Conservation (phyloP, 352 stramenopile species). For the Globisporangium orthogonon region DNA sequence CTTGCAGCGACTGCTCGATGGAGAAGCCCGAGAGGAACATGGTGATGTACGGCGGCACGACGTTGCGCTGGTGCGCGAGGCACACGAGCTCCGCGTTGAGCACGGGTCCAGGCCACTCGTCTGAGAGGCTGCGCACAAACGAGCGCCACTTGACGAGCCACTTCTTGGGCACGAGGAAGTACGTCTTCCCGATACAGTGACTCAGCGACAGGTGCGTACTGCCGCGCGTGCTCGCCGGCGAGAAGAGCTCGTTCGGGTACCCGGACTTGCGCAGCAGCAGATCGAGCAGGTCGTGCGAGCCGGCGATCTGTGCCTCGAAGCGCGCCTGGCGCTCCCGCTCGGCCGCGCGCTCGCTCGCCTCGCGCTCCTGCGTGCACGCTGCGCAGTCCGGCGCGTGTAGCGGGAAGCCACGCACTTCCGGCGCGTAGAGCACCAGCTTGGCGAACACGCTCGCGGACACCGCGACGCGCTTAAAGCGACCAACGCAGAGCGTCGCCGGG, state of each 20-base stretch:
- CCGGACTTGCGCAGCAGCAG: slow-evolving; percentile 72
- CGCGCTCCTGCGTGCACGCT: slow-evolving; percentile 47
- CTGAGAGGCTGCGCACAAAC: slow-evolving; percentile 54
- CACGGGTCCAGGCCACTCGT: slow-evolving; percentile 62
- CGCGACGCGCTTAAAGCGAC: slow-evolving; percentile 48
- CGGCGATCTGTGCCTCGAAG: slow-evolving; percentile 62
- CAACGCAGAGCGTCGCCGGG: slow-evolving; percentile 48
- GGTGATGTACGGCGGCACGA: slow-evolving; percentile 79
- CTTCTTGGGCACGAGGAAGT: slow-evolving; percentile 82
- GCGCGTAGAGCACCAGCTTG: slow-evolving; percentile 47
- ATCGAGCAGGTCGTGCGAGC: slow-evolving; percentile 58
- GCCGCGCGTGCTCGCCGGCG: slow-evolving; percentile 30
- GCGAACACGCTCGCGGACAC: slow-evolving; percentile 36
- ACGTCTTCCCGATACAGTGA: slow-evolving; percentile 43
- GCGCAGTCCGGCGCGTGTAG: slow-evolving; percentile 49
- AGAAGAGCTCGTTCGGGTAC: slow-evolving; percentile 77
- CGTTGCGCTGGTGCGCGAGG: slow-evolving; percentile 64
- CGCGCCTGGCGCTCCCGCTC: slow-evolving; percentile 47
- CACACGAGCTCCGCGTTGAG: slow-evolving; percentile 80
- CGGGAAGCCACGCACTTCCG: slow-evolving; percentile 50
- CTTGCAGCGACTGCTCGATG: slow-evolving; percentile 67
- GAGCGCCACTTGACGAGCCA: slow-evolving; percentile 79
- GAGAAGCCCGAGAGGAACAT: slow-evolving; percentile 84
- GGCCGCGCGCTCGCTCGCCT: slow-evolving; percentile 38
- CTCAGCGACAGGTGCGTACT: slow-evolving; percentile 52